Base-by-base conservation (phyloP, 371 early-diverging fungal genomes). In the Lichtheimia ramosa region DNA sequence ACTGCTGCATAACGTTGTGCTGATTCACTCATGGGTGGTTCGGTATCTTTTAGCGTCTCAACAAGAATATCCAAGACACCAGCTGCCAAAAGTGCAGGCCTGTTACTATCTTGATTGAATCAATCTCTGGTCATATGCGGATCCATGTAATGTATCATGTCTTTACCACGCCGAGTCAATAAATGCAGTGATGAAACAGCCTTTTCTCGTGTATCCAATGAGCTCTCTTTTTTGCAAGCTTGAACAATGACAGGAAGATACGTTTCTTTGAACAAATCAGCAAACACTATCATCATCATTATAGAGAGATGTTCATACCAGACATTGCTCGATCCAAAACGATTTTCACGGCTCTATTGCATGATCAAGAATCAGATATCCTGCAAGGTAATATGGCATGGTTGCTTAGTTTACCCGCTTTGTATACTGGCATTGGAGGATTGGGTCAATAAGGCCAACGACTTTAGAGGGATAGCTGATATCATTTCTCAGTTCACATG, bases 141-240 rank as follows among this genome's bases (percentile, higher is more conserved):
- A 34, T 10, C 34, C 6, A 34, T 34, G 8, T 8, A 34, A 34
- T 10, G 10, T 34, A 2, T 8, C 5, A 34, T 51, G 5, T 56
- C 27, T 40, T 18, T 75, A 87, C 90, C 92, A 58, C 74, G 72
- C 50, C 89, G 73, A 5, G 92, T 81, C 5, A 93, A 71, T 58
- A 91, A 74, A 54, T 92, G 92, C 7, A 93, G 61, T 0, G 89
- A 79, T 3, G 81, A 81, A 5, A 93, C 64, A 7, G 87, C 90
- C 49, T 81, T 85, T 62, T 79, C 77, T 46, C 77, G 76, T 25
- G 73, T 59, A 25, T 81, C 82, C 15, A 83, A 75, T 21, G 83
- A 70, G 12, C 77, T 65, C n/a, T 71, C 58, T 39, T 68, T 61
- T 28, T 71, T 62, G 57, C 86, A 83, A 10, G 76, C 66, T 13